A percentile compares a stretch with the other conserved stretches of the same genome.
phyloP scores from a whole-genome alignment of 2,329 filamentous ascomycete genomes.

The Chaetomium strumarium region DNA sequence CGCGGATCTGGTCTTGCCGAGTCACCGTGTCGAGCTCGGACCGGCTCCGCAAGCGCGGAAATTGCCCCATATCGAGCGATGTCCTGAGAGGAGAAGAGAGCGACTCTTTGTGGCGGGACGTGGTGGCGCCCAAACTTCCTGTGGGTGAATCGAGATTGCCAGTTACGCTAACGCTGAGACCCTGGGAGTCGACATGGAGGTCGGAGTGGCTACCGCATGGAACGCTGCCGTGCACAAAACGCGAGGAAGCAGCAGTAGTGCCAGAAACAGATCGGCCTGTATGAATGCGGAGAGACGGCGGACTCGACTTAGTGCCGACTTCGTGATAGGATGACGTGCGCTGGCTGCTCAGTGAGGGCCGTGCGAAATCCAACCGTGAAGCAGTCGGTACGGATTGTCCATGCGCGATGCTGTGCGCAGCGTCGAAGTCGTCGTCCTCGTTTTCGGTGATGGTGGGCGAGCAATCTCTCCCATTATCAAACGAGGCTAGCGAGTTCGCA shows the following conservation, averaged over 20 bases:
- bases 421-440: conserved; percentile 16
- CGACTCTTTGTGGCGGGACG: conserved; percentile 7
- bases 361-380: conserved; percentile 28
- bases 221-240: conserved; percentile 38
- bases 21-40: conserved; percentile 53
- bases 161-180: conserved; percentile 14
- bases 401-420: conserved; percentile 16
- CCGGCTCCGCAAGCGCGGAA: conserved; percentile 52
- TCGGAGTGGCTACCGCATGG: conserved; percentile 38
- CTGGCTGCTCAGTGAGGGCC: conserved; percentile 37
- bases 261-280: conserved; percentile 27
- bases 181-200: conserved; percentile 35
- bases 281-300: conserved; percentile 34
- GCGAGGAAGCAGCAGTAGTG: conserved; percentile 32
- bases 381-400: conserved; percentile 22
- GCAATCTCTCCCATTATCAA: conserved; percentile 47
- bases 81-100: conserved; percentile 48
- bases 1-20: conserved; percentile 52
- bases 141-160: conserved; percentile 32
- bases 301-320: conserved; percentile 26
- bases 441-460: conserved; percentile 52
- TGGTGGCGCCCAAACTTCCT: conserved; percentile 26
- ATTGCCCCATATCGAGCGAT: conserved; percentile 50
- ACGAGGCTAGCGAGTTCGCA: conserved; percentile 49
- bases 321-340: conserved; percentile 37